Percentiles rank a stretch among this genome's conserved stretches.
Conservation (phyloP, 306 rosid species). For the Arachis hypogaea region DNA sequence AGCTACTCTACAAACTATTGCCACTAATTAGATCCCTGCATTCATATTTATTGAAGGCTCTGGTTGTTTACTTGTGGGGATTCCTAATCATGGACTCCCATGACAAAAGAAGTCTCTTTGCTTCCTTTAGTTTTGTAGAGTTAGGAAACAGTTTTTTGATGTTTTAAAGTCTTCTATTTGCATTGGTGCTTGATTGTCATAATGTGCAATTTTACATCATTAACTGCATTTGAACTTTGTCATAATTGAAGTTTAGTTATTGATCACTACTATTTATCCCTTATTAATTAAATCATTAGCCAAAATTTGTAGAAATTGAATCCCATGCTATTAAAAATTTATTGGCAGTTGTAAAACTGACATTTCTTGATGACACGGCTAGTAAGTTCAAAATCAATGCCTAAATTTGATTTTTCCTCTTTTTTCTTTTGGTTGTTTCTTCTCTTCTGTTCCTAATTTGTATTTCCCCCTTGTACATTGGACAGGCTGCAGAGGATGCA, state of each 20-base stretch:
- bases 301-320: slow-evolving; percentile 26
- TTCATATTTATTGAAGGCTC: slow-evolving; percentile 25
- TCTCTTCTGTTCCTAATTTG: slow-evolving; percentile 42
- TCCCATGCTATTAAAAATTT: slow-evolving; percentile 20
- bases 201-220: slow-evolving; percentile 9
- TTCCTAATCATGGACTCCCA: background rate
- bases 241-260: too few species aligned
- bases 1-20: slow-evolving; percentile 18
- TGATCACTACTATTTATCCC: slow-evolving; percentile 5
- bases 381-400: slow-evolving; percentile 20
- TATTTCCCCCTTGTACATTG: slow-evolving; percentile 37
- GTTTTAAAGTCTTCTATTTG: slow-evolving; percentile 14
- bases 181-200: slow-evolving; percentile 10
- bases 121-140: slow-evolving; percentile 13
- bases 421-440: slow-evolving; percentile 17
- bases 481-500: slow-evolving; percentile 97
- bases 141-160: background rate
- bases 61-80: slow-evolving; percentile 9
- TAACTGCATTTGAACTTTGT: background rate
- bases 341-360: slow-evolving; percentile 12
- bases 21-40: background rate
- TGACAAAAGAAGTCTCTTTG: slow-evolving; percentile 27
- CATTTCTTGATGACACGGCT: slow-evolving; percentile 14
- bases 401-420: slow-evolving; percentile 26
- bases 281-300: slow-evolving; percentile 23